Conservation (phyloP, 1,139 yeast species). For the Dujonia santamariae region DNA sequence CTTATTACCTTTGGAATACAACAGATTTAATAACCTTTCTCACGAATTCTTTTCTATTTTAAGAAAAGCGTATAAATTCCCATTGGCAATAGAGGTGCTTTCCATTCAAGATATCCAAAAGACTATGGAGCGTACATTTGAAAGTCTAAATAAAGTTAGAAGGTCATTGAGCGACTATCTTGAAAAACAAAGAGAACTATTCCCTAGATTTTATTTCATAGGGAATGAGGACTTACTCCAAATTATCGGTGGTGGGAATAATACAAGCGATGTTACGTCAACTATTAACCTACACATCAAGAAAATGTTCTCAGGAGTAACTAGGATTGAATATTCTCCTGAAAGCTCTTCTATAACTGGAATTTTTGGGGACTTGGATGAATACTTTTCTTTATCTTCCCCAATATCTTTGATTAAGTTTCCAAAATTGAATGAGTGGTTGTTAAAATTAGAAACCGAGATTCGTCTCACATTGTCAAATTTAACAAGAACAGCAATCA, state of each 20-base stretch:
- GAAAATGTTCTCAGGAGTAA: constrained; percentile 73
- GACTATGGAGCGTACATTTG: constrained; percentile 51
- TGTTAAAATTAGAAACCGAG: constrained; percentile 54
- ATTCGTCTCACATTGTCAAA: constrained; percentile 47
- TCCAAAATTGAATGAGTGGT: constrained; percentile 61
- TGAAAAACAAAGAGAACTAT: constrained; percentile 73
- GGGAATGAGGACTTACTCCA: constrained; percentile 91
- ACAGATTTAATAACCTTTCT: constrained; percentile 64
- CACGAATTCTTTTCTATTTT: constrained; percentile 56
- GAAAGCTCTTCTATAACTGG: constrained; percentile 39
- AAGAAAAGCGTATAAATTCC: constrained; percentile 48
- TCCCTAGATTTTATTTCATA: constrained; percentile 81
- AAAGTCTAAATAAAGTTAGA: constrained; percentile 56
- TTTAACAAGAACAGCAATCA: constrained; percentile 25
- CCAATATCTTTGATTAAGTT: constrained; percentile 45
- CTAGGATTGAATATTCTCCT: constrained; percentile 38
- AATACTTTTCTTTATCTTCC: constrained; percentile 40
- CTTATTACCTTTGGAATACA: constrained; percentile 67
- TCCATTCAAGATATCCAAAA: constrained; percentile 48
- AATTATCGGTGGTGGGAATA: constrained; percentile 59
- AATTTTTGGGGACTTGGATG: constrained; percentile 64
- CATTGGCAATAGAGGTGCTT: constrained; percentile 57
- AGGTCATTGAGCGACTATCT: constrained; percentile 74
- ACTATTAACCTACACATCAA: constrained; percentile 59
- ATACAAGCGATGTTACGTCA: constrained; percentile 15